These are phyloP conservation scores for Amorphotheca resinae DNA, from an alignment of 495 filamentous ascomycete species.

Conservation along the genomic window DNA sequence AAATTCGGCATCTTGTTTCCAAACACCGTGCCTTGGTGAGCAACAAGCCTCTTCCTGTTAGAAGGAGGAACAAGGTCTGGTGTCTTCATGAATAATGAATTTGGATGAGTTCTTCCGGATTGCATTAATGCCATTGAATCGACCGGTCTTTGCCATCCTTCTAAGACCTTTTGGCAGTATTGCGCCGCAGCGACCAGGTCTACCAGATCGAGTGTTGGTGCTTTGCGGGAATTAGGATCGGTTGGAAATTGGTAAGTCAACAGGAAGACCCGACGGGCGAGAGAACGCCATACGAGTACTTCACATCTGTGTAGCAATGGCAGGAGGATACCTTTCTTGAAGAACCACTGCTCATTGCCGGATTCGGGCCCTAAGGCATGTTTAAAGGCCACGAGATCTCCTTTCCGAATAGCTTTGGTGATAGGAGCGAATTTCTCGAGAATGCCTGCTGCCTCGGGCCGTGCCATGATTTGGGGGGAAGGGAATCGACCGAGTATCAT, in stretches of 20 bases:
- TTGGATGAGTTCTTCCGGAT: constrained; percentile 9
- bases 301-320: constrained; percentile 62
- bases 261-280: constrained; percentile 67
- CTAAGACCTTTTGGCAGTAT: constrained; percentile 38
- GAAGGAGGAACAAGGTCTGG: constrained; percentile 29
- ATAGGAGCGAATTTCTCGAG: constrained; percentile 61
- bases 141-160: constrained; percentile 31
- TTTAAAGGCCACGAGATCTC: constrained; percentile 69
- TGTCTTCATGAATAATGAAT: constrained; percentile 15
- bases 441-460: constrained; percentile 62
- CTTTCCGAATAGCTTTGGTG: constrained; percentile 57
- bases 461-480: constrained; percentile 44
- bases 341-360: constrained; percentile 52
- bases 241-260: constrained; percentile 38
- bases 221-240: constrained; percentile 38
- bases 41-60: constrained; percentile 33
- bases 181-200: constrained; percentile 39
- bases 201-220: constrained; percentile 43
- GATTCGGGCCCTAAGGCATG: constrained; percentile 39
- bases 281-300: constrained; percentile 70
- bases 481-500: constrained; percentile 82
- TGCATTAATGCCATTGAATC: constrained; percentile 13
- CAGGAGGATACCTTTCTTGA: constrained; percentile 60
- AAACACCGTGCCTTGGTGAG: constrained; percentile 33
- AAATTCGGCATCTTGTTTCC: constrained; percentile 43